Evolutionary conservation across 306 rosid genomes (phyloP), one percentile per base, ranked within the genome.

Genomic region (Rubus idaeus): DNA sequence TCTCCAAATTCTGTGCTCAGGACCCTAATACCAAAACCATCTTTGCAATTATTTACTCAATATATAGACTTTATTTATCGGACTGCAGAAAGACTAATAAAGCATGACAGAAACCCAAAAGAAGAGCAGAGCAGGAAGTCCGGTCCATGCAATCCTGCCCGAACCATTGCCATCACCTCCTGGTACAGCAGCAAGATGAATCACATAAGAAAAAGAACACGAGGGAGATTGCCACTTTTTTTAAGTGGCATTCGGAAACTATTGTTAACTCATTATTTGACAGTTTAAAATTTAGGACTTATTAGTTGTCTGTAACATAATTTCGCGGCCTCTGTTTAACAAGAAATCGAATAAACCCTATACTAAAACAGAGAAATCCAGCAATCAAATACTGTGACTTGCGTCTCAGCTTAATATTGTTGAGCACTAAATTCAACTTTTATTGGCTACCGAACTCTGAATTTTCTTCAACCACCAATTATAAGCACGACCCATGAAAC

Each of bases 21-120:
- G 63, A 20, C 58, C 78, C 75, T 57, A 39, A 75, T 37, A 70
- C 18, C 17, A 45, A 71, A 57, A 56, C 20, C 56, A 56, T 55
- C 51, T 55, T 75, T 26, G 76, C 56, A 55, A 30, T 70, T 47
- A 80, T 83, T 85, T 65, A 75, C 70, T 70, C 66, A 55, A 60
- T 17, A 30, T 30, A 30, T 30, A 64, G 12, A 35, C 21, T 64
- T 12, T 5, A 64, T 21, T 4, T 0, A 60, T 60, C 65, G 17
- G 10, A 49, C 23, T 26, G 10, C 18, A 8, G 21, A 51, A 51
- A 51, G 35, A 23, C 76, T 84, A 91, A 78, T 78, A 69, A 26
- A 80, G 77, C 65, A 85, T 4, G 82, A 79, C 40, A 30, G 92
- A 83, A 62, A 70, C 86, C 84, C 81, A 84, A 46, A 85, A 53